Percentiles rank a stretch among this genome's conserved stretches.
phyloP scores from a whole-genome alignment of 345 rosid genomes.

The Eucalyptus polybractea region DNA sequence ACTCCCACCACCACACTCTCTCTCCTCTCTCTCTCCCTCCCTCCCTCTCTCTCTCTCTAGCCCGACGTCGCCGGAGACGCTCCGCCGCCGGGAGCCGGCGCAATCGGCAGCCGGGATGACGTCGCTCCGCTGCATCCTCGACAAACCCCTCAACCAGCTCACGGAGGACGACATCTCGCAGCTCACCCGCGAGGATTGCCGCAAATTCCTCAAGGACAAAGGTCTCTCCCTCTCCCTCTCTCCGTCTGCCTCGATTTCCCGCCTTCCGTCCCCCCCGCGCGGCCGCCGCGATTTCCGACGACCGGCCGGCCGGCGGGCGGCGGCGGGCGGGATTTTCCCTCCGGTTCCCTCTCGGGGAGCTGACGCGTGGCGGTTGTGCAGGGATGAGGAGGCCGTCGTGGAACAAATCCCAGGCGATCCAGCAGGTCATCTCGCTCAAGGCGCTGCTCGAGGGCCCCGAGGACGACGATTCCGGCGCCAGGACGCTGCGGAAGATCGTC shows the following conservation, averaged over 20 bases:
- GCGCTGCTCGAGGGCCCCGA: slow-evolving; percentile 56
- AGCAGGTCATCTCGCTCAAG: slow-evolving; percentile 86
- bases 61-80: not conserved
- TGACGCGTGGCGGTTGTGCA: slow-evolving; percentile 26
- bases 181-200: slow-evolving; percentile 95
- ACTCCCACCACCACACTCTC: not conserved
- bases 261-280: not conserved
- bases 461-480: slow-evolving; percentile 66
- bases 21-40: not conserved
- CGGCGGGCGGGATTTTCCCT: not conserved
- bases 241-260: not conserved
- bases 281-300: not conserved
- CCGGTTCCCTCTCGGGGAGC: not conserved
- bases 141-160: slow-evolving; percentile 64
- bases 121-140: slow-evolving; percentile 57
- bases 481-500: slow-evolving; percentile 47
- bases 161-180: slow-evolving; percentile 97
- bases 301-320: not conserved
- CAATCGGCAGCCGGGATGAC: slow-evolving; percentile 15
- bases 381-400: slow-evolving; percentile 97
- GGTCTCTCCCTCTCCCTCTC: slow-evolving; percentile 11
- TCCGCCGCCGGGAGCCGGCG: not conserved
- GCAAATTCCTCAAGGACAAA: slow-evolving; percentile 83
- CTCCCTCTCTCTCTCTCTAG: not conserved
- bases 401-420: slow-evolving; percentile 99